These are phyloP conservation scores for Oryza coarctata DNA, from an alignment of 176 grass and related monocot species.

Conservation along the genomic window DNA sequence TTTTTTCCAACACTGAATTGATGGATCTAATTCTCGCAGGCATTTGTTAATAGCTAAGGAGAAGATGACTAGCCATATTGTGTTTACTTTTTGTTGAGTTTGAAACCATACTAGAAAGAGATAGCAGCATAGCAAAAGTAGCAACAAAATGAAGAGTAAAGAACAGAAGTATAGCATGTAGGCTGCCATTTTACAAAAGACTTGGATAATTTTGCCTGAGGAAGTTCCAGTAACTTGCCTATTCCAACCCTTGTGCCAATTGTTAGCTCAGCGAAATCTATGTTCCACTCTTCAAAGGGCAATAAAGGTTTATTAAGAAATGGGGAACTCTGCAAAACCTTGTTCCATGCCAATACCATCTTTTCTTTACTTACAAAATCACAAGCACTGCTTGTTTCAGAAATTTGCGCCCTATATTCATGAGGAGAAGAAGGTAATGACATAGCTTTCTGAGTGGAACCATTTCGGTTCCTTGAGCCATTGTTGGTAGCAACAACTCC, in stretches of 20 bases:
- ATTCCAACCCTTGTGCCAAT: slow-evolving; percentile 98
- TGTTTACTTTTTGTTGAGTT: background rate
- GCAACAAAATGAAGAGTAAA: slow-evolving; percentile 14
- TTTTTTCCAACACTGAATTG: background rate
- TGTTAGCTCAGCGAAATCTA: slow-evolving; percentile 95
- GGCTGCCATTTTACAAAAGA: background rate
- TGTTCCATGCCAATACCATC: slow-evolving; percentile 76
- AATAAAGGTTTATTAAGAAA: slow-evolving; percentile 85
- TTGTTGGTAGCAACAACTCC: slow-evolving; percentile 37
- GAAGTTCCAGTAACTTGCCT: slow-evolving; percentile 61
- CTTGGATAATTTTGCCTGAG: slow-evolving; percentile 6
- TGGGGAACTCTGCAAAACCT: slow-evolving; percentile 73
- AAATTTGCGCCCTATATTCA: slow-evolving; percentile 72
- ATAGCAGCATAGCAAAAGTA: slow-evolving; percentile 11
- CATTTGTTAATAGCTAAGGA: background rate
- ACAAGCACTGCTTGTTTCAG: slow-evolving; percentile 40
- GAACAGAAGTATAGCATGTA: slow-evolving; percentile 14
- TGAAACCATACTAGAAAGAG: slow-evolving; percentile 18
- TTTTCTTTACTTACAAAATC: slow-evolving; percentile 81
- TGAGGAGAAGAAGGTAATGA: slow-evolving; percentile 95
- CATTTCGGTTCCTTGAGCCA: slow-evolving; percentile 52
- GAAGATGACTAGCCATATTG: background rate
- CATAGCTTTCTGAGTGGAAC: slow-evolving; percentile 77
- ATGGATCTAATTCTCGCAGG: background rate
- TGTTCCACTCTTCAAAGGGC: slow-evolving; percentile 98